These are phyloP conservation scores for Cephaloascus fragrans DNA, from an alignment of 805 yeast species.

Conservation along the genomic window DNA sequence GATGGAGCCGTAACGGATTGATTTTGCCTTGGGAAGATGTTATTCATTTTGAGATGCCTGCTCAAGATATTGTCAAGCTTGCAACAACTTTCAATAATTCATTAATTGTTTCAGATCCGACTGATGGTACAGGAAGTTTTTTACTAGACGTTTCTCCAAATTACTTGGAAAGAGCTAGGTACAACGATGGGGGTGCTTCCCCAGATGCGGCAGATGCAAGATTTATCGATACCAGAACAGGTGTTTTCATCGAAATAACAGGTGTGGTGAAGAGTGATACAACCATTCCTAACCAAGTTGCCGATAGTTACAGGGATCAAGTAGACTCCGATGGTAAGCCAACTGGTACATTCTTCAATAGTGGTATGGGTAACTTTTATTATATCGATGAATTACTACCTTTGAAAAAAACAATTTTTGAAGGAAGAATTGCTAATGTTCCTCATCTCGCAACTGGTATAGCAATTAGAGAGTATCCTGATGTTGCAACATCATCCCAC, in stretches of 20 bases:
- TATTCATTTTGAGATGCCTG: conserved; percentile 41
- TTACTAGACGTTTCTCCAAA: conserved; percentile 38
- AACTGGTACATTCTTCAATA: conserved; percentile 15
- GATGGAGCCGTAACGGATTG: conserved; percentile 42
- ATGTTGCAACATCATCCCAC: conserved; percentile 9
- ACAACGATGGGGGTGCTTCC: conserved; percentile 36
- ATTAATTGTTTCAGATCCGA: conserved; percentile 31
- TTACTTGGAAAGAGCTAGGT: conserved; percentile 36
- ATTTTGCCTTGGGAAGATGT: conserved; percentile 45
- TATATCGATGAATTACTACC: conserved; percentile 14
- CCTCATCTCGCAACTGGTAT: conserved; percentile 12
- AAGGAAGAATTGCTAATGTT: conserved; percentile 17
- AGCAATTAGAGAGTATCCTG: conserved; percentile 11
- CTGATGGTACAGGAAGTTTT: conserved; percentile 33
- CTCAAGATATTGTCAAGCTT: conserved; percentile 32
- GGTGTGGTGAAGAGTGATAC: conserved; percentile 20
- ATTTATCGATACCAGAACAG: conserved; percentile 51
- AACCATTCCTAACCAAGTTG: conserved; percentile 4
- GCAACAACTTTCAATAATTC: conserved; percentile 39
- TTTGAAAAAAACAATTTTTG: conserved; percentile 14
- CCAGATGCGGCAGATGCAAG: conserved; percentile 40
- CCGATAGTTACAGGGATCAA: not conserved
- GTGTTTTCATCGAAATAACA: conserved; percentile 48
- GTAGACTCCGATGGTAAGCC: not conserved
- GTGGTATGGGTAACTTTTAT: conserved; percentile 23